phyloP scores from a whole-genome alignment of 768 basidiomycete genomes.

The Gloeostereum incarnatum region DNA sequence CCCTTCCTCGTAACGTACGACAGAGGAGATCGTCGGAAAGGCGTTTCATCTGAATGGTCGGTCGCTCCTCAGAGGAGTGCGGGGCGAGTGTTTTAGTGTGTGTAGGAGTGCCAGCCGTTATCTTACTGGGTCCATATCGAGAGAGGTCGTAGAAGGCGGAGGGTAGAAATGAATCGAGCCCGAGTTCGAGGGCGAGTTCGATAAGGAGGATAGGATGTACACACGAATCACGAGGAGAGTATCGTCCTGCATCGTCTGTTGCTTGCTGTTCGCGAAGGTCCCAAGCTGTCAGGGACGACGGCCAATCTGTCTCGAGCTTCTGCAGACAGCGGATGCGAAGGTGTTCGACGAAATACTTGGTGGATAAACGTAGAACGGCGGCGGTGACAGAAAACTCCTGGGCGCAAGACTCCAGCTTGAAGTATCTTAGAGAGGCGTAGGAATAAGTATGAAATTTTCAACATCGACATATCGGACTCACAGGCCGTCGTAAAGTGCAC shows the following conservation, averaged over 20 bases:
- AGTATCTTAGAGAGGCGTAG: background rate
- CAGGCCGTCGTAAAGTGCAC: constrained; percentile 72
- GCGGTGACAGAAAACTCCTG: constrained; percentile 52
- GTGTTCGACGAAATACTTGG: constrained; percentile 68
- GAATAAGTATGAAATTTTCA: background rate
- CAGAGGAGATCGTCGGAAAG: constrained; percentile 18
- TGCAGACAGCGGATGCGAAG: constrained; percentile 52
- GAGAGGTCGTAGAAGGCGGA: constrained; percentile 69
- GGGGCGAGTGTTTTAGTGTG: constrained; percentile 21
- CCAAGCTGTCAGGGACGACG: constrained; percentile 57
- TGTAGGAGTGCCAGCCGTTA: constrained; percentile 40
- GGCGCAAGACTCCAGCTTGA: constrained; percentile 16
- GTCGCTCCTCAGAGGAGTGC: constrained; percentile 11
- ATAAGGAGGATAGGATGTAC: constrained; percentile 66
- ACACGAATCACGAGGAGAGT: constrained; percentile 47
- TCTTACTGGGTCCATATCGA: constrained; percentile 64
- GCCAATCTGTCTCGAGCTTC: constrained; percentile 59
- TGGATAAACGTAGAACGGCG: constrained; percentile 60
- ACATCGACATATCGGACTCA: constrained; percentile 21
- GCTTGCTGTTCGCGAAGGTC: constrained; percentile 53
- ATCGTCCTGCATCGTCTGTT: constrained; percentile 39
- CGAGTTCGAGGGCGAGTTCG: constrained; percentile 58
- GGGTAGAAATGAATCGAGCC: constrained; percentile 47
- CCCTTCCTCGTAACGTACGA: constrained; percentile 52
- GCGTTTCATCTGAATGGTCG: constrained; percentile 2